phyloP scores from a whole-genome alignment of 2,329 filamentous ascomycete species.

The Fusarium longipes region DNA sequence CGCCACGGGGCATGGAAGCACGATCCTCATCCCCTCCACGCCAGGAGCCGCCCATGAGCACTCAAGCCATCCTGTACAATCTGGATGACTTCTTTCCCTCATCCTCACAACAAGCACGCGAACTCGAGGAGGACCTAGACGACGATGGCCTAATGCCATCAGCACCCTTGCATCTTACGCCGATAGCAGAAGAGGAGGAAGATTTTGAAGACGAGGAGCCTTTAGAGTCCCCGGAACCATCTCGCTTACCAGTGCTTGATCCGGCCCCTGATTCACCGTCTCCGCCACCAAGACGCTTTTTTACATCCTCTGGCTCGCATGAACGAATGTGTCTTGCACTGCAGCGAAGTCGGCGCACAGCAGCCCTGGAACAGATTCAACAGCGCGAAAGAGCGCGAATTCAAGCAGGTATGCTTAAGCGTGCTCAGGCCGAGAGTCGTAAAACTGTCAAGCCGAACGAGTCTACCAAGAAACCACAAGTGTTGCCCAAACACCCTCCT shows the following conservation, averaged over 20 bases:
- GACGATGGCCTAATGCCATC: conserved; percentile 9
- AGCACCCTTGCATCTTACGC: conserved; percentile 2
- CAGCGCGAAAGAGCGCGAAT: conserved; percentile 41
- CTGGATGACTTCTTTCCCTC: conserved; percentile 67
- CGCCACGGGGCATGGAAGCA: conserved; percentile 14
- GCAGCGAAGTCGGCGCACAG: conserved; percentile 51
- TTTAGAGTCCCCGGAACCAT: conserved; percentile 15
- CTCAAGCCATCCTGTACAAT: conserved; percentile 64
- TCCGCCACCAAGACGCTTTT: conserved; percentile 48
- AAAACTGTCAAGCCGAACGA: background rate
- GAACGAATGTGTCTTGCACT: conserved; percentile 51
- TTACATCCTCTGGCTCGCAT: conserved; percentile 53
- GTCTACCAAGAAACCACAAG: background rate
- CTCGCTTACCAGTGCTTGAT: conserved; percentile 26
- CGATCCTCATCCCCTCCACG: conserved; percentile 29
- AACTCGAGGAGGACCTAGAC: conserved; percentile 58
- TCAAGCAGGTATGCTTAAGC: conserved; percentile 34
- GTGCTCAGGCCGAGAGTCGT: conserved; percentile 25
- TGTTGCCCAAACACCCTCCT: background rate
- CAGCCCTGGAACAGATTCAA: conserved; percentile 48
- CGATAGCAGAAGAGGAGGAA: conserved; percentile 30
- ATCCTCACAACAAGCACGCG: conserved; percentile 66
- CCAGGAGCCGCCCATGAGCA: conserved; percentile 55
- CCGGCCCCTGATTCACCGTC: conserved; percentile 18
- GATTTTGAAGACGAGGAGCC: conserved; percentile 30